A percentile compares a stretch with the other conserved stretches of the same genome.
These are phyloP conservation scores for Penicillium herquei DNA, from an alignment of 495 filamentous ascomycete species.

Conservation along the genomic window DNA sequence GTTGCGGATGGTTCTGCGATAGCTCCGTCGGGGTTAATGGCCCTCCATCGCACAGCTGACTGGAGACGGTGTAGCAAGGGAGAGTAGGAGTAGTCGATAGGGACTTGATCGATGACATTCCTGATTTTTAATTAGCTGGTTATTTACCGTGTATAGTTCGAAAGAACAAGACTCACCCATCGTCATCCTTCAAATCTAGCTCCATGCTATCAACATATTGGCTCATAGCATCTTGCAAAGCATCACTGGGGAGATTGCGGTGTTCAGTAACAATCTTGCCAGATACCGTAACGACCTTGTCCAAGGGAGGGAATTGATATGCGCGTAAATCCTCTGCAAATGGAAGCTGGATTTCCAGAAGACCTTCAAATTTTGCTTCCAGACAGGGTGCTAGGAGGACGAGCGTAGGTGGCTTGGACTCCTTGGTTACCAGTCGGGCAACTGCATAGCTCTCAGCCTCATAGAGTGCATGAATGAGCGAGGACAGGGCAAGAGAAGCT, in stretches of 20 bases:
- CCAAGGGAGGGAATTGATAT: slow-evolving; percentile 88
- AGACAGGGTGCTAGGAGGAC: slow-evolving; percentile 81
- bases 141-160: background rate
- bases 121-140: slow-evolving; percentile 34
- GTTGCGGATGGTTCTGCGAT: slow-evolving; percentile 65
- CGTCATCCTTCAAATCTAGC: slow-evolving; percentile 64
- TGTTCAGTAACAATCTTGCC: slow-evolving; percentile 83
- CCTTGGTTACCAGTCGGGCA: slow-evolving; percentile 80
- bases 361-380: slow-evolving; percentile 78
- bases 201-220: slow-evolving; percentile 95
- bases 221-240: slow-evolving; percentile 76
- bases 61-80: slow-evolving; percentile 89
- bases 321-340: slow-evolving; percentile 88
- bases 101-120: slow-evolving; percentile 67
- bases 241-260: slow-evolving; percentile 77
- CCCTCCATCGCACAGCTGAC: slow-evolving; percentile 78
- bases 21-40: slow-evolving; percentile 67
- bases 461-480: slow-evolving; percentile 82
- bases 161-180: slow-evolving; percentile 55
- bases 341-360: slow-evolving; percentile 90
- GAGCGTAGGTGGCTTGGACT: slow-evolving; percentile 70
- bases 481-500: slow-evolving; percentile 79
- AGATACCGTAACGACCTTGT: slow-evolving; percentile 82
- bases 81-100: slow-evolving; percentile 83
- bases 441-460: slow-evolving; percentile 87